Percentiles rank a stretch among this genome's conserved stretches.
Evolutionary conservation across 2,329 filamentous ascomycete species (phyloP).

Genomic region (Monosporascus sp.): DNA sequence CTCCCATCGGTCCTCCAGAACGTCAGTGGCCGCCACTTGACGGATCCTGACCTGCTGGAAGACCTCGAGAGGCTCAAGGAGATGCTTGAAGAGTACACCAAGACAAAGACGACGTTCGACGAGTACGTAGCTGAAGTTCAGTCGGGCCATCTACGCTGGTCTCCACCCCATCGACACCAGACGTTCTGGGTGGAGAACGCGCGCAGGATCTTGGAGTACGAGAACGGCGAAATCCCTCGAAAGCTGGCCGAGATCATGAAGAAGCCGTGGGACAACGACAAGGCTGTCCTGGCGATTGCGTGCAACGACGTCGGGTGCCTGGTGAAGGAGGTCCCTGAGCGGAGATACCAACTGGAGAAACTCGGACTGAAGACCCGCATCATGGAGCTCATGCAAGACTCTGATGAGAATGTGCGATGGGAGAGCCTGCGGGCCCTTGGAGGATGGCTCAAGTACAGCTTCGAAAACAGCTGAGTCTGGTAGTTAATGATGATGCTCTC

Average conservation of each 20-base stretch:
- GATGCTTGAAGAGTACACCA: slow-evolving; percentile 61
- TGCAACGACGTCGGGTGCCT: slow-evolving; percentile 89
- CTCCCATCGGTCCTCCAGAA: slow-evolving; percentile 66
- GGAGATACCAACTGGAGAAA: slow-evolving; percentile 73
- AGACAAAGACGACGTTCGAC: slow-evolving; percentile 73
- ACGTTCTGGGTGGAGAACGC: slow-evolving; percentile 92
- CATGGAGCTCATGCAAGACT: slow-evolving; percentile 90
- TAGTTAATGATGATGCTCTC: neutral
- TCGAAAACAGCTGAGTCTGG: slow-evolving; percentile 35
- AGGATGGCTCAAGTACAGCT: slow-evolving; percentile 60
- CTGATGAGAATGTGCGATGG: slow-evolving; percentile 85
- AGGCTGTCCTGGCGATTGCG: slow-evolving; percentile 84
- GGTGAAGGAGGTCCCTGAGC: slow-evolving; percentile 85
- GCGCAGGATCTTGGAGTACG: slow-evolving; percentile 75
- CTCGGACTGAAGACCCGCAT: slow-evolving; percentile 78
- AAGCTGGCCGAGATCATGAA: slow-evolving; percentile 80
- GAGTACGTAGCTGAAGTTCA: slow-evolving; percentile 86
- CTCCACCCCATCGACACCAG: slow-evolving; percentile 79
- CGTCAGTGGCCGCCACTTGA: slow-evolving; percentile 55
- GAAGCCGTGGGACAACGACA: slow-evolving; percentile 70
- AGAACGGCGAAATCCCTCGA: slow-evolving; percentile 71
- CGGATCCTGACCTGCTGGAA: slow-evolving; percentile 59
- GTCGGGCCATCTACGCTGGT: slow-evolving; percentile 86
- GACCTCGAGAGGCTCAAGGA: slow-evolving; percentile 57
- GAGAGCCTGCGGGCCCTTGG: slow-evolving; percentile 81